Evolutionary conservation across 1,284 basidiomycete genomes (phyloP), one percentile per base, ranked within the genome.

Genomic region (Ganoderma boninense): DNA sequence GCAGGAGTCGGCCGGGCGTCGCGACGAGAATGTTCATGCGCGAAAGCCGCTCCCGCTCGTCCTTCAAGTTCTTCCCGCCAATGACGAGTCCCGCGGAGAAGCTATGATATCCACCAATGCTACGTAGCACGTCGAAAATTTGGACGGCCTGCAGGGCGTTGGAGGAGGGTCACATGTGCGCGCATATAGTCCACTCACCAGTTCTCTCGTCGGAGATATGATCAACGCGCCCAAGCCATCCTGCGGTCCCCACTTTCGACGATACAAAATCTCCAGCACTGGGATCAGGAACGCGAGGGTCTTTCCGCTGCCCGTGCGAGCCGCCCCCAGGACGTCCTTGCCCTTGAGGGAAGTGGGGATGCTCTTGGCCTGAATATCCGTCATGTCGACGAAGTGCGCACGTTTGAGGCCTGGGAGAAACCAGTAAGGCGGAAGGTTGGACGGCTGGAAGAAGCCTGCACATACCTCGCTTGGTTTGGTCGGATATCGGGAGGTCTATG

Each of bases 21-120:
- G 97, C 97, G 29, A 99, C 95, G 35, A 99, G 88, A 70, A 99
- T 98, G 79, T 99, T 99, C 97, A 99, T 99, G 63, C 95, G 88
- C 16, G 92, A 88, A 57, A 99, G 80, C 16, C 98, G 86, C 32
- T 97, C 60, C 2, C 60, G 60, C 23, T 62, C 60, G 40, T 62
- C 60, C 26, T 97, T 97, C 65, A 99, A 81, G 75, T 94, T 97
- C 86, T 97, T 62, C 60, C 60, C 60, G 11, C 60, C 60, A 18
- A 62, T 62, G 4, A 62, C 40, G 60, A 62, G 60, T 10, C 60
- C 60, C 2, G 60, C 60, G 43, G 60, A 62, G 16, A 62, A 62
- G 60, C 60, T 62, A 14, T 62, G 60, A 5, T 43, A 62, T 29
- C 60, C 60, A 4, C 60, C 60, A 18, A 62, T 62, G 40, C n/a